Base-by-base conservation (phyloP, 305 asterid species). In the Plantago coronopus region DNA sequence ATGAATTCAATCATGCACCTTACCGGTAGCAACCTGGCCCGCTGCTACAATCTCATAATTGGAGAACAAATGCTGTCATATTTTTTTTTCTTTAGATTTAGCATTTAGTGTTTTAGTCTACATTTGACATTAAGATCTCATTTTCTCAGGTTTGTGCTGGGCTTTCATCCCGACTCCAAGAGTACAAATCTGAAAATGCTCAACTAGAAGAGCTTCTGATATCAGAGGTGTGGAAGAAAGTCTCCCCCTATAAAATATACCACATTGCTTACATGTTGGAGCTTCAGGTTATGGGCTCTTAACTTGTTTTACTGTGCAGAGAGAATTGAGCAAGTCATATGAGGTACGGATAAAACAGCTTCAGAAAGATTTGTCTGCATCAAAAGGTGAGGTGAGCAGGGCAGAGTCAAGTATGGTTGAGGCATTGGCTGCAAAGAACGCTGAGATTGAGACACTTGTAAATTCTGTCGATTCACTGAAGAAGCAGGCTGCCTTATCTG, bases 131-230 rank as follows among this genome's bases (percentile, higher is more conserved):
- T 14, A 48, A 54, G 58, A 48, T 65, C 58, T 34, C 38, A 59
- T 59, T 62, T 42, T 73, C 59, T 66, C 82, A 94, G 97, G 95
- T 94, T 71, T 94, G 99, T 76, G 97, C 99, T 54, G 99, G 99
- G 63, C 96, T 94, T 68, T 94, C 99, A 61, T 82, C 96, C 57
- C 99, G 99, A 68, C 87, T 94, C 59, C 97, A 94, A 77, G 99
- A 94, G 77, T 86, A 85, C 75, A 94, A 94, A 84, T 90, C 95
- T 68, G 97, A 94, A 85, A 94, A 87, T 83, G 89, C 96, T 64
- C 99, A 90, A 76, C 58, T 94, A 66, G 99, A 94, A 71, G 97
- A 94, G 83, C 97, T 94, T 77, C 95, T 94, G 38, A 43, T 82
- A 57, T 93, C 94, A 38, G 99, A 94, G 97, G 99, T 94, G 77